Evolutionary conservation across 768 basidiomycete species (phyloP), one percentile per base, ranked within the genome.

Genomic region (Trametes cingulata): DNA sequence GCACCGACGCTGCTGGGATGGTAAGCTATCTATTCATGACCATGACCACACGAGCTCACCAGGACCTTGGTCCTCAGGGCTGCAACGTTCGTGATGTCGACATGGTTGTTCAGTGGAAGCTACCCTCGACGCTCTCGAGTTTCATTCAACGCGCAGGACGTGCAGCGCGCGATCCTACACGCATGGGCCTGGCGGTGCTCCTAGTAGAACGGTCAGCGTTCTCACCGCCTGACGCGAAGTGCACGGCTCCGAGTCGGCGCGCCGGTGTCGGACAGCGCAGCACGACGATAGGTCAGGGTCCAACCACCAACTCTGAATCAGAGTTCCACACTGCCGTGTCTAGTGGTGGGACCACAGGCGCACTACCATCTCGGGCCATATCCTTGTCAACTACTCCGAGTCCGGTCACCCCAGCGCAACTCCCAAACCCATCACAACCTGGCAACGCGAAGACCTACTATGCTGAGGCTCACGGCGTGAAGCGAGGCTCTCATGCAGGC

Each of bases 91-190:
- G 48, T 0, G 69, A 76, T 52, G 66, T 78, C 2, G 74, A 75
- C 13, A 24, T 75, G 20, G 76, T 77, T 1, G 71, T 77, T 0
- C 76, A 77, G 40, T 78, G 75, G 76, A 77, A 75, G 37, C 20
- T 71, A 1, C 72, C 77, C 0, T n/a, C 53, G 6, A 66, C 65
- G 8, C 19, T 76, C 0, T 76, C 73, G 0, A 59, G 66, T 6
- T 78, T 65, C 36, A 65, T 75, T 0, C 75, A 75, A 52, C 66
- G 73, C 0, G 75, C 74, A 0, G 74, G 75, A 0, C 58, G 75
- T 3, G 74, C 74, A 0, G 75, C 71, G 8, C 64, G 74, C 0
- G 67, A 54, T 0, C 48, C 41, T 0, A 62, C 64, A 0, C 20
- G 52, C 9, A 50, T 29, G 3, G 61, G 61, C 7, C 33, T 62